Evolutionary conservation across 208 protist species (phyloP).

Genomic region (Trypanosoma mega): DNA sequence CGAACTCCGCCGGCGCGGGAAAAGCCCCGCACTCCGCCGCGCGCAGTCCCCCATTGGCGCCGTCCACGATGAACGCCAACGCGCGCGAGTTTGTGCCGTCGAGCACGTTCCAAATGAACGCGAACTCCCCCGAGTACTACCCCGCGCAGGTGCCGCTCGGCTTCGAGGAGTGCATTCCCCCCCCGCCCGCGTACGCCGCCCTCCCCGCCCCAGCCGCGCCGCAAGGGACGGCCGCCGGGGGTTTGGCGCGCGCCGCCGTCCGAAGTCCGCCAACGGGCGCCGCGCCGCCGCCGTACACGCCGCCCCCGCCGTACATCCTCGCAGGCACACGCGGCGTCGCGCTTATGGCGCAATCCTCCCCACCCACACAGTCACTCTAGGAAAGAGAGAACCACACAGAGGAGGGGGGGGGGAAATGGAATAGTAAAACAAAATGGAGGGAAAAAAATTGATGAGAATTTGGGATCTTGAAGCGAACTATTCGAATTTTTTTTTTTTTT

Average conservation of each 20-base stretch:
- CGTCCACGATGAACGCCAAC: conserved; percentile 68
- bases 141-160: conserved; percentile 15
- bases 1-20: neutral
- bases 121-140: conserved; percentile 49
- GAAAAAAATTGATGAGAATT: neutral
- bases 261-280: conserved; percentile 13
- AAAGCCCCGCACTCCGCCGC: conserved; percentile 12
- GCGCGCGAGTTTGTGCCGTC: conserved; percentile 74
- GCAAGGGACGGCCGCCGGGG: neutral
- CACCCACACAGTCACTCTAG: neutral
- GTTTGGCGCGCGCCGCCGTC: neutral
- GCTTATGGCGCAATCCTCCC: neutral
- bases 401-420: no score
- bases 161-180: conserved; percentile 3
- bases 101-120: conserved; percentile 36
- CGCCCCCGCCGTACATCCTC: conserved; percentile 27
- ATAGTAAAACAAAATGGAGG: neutral
- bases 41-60: conserved; percentile 21
- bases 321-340: neutral
- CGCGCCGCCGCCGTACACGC: conserved; percentile 37
- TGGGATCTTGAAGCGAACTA: neutral
- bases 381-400: no score
- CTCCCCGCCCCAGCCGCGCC: conserved; percentile 35
- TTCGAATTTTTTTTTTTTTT: conserved; percentile 11
- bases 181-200: conserved; percentile 25